These are phyloP conservation scores for Fusarium nodosum DNA, from an alignment of 2,329 filamentous ascomycete species.

Conservation along the genomic window DNA sequence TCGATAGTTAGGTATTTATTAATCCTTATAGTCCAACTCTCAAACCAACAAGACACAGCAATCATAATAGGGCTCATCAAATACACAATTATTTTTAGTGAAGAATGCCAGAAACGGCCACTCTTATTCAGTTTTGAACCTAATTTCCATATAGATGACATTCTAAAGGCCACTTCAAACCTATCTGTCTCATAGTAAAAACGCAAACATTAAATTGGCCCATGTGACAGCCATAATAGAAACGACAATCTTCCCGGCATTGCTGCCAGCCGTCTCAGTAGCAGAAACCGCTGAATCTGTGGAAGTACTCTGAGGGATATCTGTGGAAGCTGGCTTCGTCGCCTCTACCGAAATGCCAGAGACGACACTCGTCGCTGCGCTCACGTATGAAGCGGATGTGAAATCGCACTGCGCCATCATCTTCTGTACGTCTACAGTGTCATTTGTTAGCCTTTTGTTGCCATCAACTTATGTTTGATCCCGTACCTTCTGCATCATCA, in stretches of 20 bases:
- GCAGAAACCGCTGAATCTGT: not conserved
- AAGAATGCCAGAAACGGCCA: not conserved
- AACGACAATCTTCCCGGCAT: not conserved
- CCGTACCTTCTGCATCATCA: slow-evolving; percentile 1
- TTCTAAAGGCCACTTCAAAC: not conserved
- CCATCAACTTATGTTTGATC: fast-evolving
- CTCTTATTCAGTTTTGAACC: not conserved
- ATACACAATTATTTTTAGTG: not conserved
- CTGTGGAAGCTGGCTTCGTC: slow-evolving; percentile 7
- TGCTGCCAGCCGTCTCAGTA: not conserved
- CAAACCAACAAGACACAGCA: not conserved
- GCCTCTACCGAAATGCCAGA: slow-evolving; percentile 10
- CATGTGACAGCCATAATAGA: not conserved
- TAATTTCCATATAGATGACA: not conserved
- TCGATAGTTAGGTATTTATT: fast-evolving
- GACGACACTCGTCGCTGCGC: slow-evolving; percentile 9
- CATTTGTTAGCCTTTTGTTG: fast-evolving
- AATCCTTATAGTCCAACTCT: not conserved
- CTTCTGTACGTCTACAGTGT: not conserved
- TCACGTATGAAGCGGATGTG: not conserved
- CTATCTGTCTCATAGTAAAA: fast-evolving
- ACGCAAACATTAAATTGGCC: not conserved
- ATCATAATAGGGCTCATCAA: fast-evolving
- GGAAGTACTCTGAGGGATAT: not conserved
- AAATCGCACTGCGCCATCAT: slow-evolving; percentile 15